phyloP scores from a whole-genome alignment of 441 rosid species.

The Populus tomentosa region DNA sequence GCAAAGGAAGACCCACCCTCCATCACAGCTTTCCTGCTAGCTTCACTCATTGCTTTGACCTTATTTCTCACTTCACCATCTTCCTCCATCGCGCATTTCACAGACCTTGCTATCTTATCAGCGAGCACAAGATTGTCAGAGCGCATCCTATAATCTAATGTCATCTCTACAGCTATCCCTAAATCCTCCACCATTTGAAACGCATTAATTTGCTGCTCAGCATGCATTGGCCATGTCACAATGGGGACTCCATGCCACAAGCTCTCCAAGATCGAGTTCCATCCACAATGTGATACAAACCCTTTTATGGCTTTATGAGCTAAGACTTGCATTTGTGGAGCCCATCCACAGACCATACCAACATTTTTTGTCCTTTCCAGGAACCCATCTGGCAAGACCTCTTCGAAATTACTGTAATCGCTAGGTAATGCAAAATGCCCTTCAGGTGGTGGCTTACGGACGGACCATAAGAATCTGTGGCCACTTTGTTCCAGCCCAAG shows the following conservation, averaged over 20 bases:
- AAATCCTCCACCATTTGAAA: constrained; percentile 38
- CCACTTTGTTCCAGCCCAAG: not conserved
- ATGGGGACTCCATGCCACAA: constrained; percentile 17
- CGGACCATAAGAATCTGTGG: not conserved
- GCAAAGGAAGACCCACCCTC: constrained; percentile 46
- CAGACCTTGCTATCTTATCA: constrained; percentile 39
- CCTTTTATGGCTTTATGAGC: constrained; percentile 14
- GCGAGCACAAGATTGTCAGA: constrained; percentile 9
- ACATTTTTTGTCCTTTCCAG: not conserved
- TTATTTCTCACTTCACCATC: constrained; percentile 24
- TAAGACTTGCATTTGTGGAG: not conserved
- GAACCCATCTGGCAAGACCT: constrained; percentile 3
- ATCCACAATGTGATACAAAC: constrained; percentile 21
- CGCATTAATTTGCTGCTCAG: constrained; percentile 50
- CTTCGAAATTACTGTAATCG: not conserved
- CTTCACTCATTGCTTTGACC: constrained; percentile 34
- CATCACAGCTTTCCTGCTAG: constrained; percentile 24
- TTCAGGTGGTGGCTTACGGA: not conserved
- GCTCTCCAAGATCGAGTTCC: constrained; percentile 17
- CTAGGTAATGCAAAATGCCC: not conserved
- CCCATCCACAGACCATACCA: not conserved
- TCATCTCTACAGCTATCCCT: constrained; percentile 42
- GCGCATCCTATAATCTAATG: constrained; percentile 25
- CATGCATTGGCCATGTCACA: constrained; percentile 12
- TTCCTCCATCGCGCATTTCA: constrained; percentile 26